Evolutionary conservation across 2,329 filamentous ascomycete genomes (phyloP), one percentile per base, ranked within the genome.

Genomic region (Exophiala oligosperma): DNA sequence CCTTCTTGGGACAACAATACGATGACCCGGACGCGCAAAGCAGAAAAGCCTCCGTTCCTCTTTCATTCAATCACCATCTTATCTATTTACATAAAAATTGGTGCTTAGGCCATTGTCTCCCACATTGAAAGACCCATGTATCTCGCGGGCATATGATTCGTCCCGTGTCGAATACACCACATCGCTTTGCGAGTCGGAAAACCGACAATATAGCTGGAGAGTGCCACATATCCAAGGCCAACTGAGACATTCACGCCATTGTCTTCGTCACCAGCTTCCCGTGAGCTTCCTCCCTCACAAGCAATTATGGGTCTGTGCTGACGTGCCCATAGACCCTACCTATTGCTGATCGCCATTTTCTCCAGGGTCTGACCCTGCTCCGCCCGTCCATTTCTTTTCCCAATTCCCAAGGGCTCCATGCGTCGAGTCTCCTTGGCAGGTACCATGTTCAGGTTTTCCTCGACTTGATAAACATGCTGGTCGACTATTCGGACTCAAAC

Each of bases 401-500:
- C 47, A 43, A 40, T 38, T 41, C 59, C 49, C 17, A 17, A 35
- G 14, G 57, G 51, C 46, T 26, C 17, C 46, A 17, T 21, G 43
- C 17, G 1, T 48, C 24, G 9, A 17, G 14, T 14, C n/a, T 14
- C 28, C 60, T 59, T 62, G 54, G 57, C 54, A 60, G 57, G 54
- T 40, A 63, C 54, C 32, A 23, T 49, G 26, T 24, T 38, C 29
- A 50, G 44, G 53, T 38, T 44, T 43, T 48, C 17, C 52, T 54
- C 37, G 44, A 47, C 29, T 14, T 40, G 35, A 41, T 28, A 51
- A 58, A 52, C 29, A 57, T 59, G 47, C 77, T 90, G 35, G 87
- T 90, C 63, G 80, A 84, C 66, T 91, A 92, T 71, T 81, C 84
- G 32, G 71, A 75, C 59, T 73, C 73, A 44, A 69, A 77, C 67